These are phyloP conservation scores for Musa schizocarpa DNA, from an alignment of 176 grass and related monocot genomes.

Conservation along the genomic window DNA sequence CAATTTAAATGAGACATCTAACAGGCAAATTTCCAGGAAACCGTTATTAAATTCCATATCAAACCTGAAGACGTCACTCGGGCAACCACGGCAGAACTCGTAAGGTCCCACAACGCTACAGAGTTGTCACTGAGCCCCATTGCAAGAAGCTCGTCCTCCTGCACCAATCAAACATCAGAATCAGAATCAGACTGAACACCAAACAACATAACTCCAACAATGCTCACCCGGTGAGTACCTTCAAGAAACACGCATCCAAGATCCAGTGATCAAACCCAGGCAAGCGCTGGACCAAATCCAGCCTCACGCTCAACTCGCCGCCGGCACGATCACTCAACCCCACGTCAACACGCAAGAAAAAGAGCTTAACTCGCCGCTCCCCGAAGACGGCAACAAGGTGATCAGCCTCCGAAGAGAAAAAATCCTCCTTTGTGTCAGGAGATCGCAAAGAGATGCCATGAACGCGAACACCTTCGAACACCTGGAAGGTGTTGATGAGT, in stretches of 20 bases:
- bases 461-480: constrained; percentile 65
- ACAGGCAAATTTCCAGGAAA: too few species aligned
- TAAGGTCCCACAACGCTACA: constrained; percentile 61
- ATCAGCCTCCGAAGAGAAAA: not conserved
- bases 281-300: constrained; percentile 44
- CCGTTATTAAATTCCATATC: not conserved
- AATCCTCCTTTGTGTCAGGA: not conserved
- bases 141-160: constrained; percentile 52
- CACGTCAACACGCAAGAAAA: constrained; percentile 12
- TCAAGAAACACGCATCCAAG: constrained; percentile 53
- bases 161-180: not conserved
- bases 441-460: constrained; percentile 56
- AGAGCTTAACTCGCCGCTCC: constrained; percentile 64
- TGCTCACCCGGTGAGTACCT: constrained; percentile 18
- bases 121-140: constrained; percentile 91
- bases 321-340: not conserved
- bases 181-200: not conserved
- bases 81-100: constrained; percentile 15
- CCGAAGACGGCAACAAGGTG: constrained; percentile 41
- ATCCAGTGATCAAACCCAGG: constrained; percentile 83
- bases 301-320: not conserved
- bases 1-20: not conserved
- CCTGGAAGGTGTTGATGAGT: constrained; percentile 44
- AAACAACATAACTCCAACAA: not conserved
- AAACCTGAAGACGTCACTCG: constrained; percentile 68